These are phyloP conservation scores for Spinacia oleracea DNA, from an alignment of 179 eudicot genomes.

Conservation along the genomic window DNA sequence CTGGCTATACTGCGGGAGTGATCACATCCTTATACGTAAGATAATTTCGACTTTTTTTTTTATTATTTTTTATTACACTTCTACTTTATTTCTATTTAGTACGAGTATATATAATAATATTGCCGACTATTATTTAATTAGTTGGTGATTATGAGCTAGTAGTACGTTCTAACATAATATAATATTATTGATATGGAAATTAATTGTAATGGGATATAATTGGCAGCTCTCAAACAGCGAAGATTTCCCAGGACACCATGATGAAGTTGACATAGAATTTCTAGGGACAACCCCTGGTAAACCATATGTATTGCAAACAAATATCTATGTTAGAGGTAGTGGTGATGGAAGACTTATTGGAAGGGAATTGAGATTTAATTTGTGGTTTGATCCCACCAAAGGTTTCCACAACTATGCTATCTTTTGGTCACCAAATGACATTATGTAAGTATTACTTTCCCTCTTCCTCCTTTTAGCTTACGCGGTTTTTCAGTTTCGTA, in stretches of 20 bases:
- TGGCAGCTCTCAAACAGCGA: slow-evolving; percentile 72
- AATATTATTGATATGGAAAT: background rate
- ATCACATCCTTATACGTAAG: slow-evolving; percentile 79
- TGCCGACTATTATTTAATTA: background rate
- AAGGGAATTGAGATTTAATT: slow-evolving; percentile 73
- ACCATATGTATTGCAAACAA: slow-evolving; percentile 75
- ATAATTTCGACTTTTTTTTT: too few relatives aligned
- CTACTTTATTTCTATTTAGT: background rate
- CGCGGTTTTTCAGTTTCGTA: background rate
- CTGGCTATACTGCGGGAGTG: slow-evolving; percentile 94
- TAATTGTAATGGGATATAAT: too few relatives aligned
- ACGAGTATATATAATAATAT: too few relatives aligned
- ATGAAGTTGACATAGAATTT: slow-evolving; percentile 82
- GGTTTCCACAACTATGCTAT: slow-evolving; percentile 79
- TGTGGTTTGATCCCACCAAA: slow-evolving; percentile 85
- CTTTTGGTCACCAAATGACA: slow-evolving; percentile 62
- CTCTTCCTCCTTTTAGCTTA: background rate
- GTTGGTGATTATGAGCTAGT: background rate
- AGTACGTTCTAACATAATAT: too few relatives aligned
- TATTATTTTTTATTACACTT: too few relatives aligned
- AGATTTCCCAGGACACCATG: slow-evolving; percentile 72
- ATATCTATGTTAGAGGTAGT: slow-evolving; percentile 72
- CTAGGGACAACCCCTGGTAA: slow-evolving; percentile 67
- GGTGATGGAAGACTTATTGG: slow-evolving; percentile 75
- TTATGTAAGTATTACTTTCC: slow-evolving; percentile 50